Evolutionary conservation across 768 basidiomycete genomes (phyloP), one percentile per base, ranked within the genome.

Genomic region (Leccinum longicurvipes): DNA sequence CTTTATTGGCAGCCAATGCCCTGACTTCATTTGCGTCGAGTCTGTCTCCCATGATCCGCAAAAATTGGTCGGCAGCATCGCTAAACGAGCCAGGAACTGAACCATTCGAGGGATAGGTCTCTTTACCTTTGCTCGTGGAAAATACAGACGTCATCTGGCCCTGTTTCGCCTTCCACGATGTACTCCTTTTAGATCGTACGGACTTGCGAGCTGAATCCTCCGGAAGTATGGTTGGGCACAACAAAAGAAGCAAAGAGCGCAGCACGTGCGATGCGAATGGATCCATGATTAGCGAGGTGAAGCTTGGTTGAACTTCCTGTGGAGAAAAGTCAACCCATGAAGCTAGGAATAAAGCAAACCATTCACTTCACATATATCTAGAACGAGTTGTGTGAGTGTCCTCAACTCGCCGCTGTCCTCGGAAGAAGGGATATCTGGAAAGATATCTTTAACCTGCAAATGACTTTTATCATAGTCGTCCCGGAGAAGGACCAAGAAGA

Each of bases 241-340:
- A 76, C 42, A 97, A 77, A 5, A 87, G 67, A 14, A 98, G 79
- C 3, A 98, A 72, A 23, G 87, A 83, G 34, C 95, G 87, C 46
- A 96, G 60, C 42, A 94, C 91, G 62, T 98, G 96, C 0, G 96
- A 95, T 32, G 89, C 93, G 64, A 93, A 96, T 29, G 89, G 86
- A 63, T 96, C 86, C 75, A 87, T 84, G 39, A 96, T 73, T 44
- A 95, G 80, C 8, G 77, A 74, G 0, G 83, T 70, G 31, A 95
- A 75, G 4, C 72, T 69, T 0, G 87, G 84, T 1, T 84, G 63
- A 31, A 98, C 65, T 79, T 95, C 93, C 87, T 93, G 54, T 3
- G 34, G 12, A 45, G 47, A 7, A 51, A 32, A 47, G 39, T 54
- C 28, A 52, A 36, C 25, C 42, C 34, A 73, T 53, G 49, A 71